Evolutionary conservation across 2,329 filamentous ascomycete genomes (phyloP).

Genomic region (Ceratocystis lukuohia): DNA sequence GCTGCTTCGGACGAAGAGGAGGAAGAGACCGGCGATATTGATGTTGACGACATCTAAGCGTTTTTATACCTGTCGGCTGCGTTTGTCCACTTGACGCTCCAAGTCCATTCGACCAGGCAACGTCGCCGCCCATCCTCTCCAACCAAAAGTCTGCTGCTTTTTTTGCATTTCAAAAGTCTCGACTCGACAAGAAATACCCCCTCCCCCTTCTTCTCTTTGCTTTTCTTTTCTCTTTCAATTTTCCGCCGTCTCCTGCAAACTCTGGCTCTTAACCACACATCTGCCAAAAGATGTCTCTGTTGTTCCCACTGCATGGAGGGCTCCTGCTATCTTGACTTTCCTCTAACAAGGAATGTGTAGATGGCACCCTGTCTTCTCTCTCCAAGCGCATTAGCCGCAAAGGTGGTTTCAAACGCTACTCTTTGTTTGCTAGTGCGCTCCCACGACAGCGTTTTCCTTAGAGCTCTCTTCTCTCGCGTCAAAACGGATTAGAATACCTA

Average conservation of each 20-base stretch:
- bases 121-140: not conserved
- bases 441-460: not conserved
- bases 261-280: conserved; percentile 11
- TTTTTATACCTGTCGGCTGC: not conserved
- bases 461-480: not conserved
- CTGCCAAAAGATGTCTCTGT: conserved; percentile 9
- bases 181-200: conserved; percentile 1
- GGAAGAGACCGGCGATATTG: conserved; percentile 59
- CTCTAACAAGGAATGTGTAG: not conserved
- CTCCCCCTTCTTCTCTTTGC: not conserved
- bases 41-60: conserved; percentile 85
- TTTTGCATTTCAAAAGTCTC: conserved; percentile 5
- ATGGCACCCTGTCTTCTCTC: not conserved
- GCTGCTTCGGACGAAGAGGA: conserved; percentile 53
- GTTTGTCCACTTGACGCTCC: conserved; percentile 1
- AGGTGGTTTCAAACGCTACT: not conserved
- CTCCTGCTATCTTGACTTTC: not conserved
- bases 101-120: conserved; percentile 17
- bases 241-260: conserved; percentile 4
- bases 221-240: conserved; percentile 15
- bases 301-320: not conserved
- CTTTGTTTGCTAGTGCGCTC: not conserved
- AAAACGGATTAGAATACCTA: too few species aligned
- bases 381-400: not conserved
- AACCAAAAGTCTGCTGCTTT: not conserved